Conservation (phyloP, 1,139 yeast genomes). For the Wickerhamomyces sp. region DNA sequence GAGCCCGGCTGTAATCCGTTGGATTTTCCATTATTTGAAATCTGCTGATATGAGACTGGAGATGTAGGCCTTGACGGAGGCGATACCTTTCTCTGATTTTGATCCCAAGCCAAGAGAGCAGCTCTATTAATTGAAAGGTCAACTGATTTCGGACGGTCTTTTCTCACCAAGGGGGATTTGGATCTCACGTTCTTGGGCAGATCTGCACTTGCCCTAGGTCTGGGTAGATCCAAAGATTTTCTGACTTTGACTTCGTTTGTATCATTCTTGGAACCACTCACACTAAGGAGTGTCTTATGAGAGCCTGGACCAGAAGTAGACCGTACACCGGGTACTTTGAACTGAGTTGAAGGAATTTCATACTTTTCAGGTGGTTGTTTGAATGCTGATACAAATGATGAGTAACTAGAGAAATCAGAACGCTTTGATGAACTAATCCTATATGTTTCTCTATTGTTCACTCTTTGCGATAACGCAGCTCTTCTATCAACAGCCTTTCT, state of each 20-base stretch:
- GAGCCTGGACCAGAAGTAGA: constrained; percentile 1
- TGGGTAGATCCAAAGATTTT: constrained; percentile 20
- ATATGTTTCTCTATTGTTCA: constrained; percentile 8
- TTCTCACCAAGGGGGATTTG: constrained; percentile 10
- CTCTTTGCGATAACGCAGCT: constrained; percentile 8
- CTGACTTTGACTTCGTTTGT: constrained; percentile 4
- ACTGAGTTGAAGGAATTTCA: neutral
- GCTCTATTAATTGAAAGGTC: constrained; percentile 24
- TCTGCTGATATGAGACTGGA: constrained; percentile 3
- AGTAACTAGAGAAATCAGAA: constrained; percentile 17
- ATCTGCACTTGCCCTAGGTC: constrained; percentile 6
- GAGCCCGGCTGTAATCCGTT: neutral
- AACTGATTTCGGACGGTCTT: constrained; percentile 20
- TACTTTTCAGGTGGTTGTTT: neutral
- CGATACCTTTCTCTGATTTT: constrained; percentile 12
- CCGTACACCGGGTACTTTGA: constrained; percentile 6
- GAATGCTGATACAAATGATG: constrained; percentile 22
- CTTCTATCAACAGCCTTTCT: constrained; percentile 14
- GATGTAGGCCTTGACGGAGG: constrained; percentile 14
- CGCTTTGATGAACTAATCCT: constrained; percentile 10
- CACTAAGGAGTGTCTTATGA: neutral
- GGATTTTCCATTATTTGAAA: neutral
- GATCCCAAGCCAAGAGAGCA: constrained; percentile 26
- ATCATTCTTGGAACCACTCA: no score
- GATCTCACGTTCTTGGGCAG: constrained; percentile 4